These are phyloP conservation scores for Trichoderma semiorbis DNA, from an alignment of 2,329 filamentous ascomycete species.

Conservation along the genomic window DNA sequence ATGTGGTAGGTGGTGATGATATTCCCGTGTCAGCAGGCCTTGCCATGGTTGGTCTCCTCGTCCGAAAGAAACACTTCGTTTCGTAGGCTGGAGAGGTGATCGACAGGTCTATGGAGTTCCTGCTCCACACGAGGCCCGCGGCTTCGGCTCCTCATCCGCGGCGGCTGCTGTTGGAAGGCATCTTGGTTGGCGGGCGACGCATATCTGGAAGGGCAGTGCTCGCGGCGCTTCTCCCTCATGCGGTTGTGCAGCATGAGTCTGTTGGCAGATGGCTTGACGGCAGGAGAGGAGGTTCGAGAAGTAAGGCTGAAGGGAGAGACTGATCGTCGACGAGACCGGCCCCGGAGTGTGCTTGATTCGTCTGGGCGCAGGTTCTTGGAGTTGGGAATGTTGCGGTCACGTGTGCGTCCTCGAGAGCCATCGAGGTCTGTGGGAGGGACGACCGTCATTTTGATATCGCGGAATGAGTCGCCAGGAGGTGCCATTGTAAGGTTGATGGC, in stretches of 20 bases:
- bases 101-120: conserved; percentile 29
- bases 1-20: not conserved
- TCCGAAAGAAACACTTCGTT: conserved; percentile 33
- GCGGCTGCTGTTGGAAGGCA: conserved; percentile 34
- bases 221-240: conserved; percentile 40
- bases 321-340: conserved; percentile 40
- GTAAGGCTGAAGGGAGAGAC: conserved; percentile 34
- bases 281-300: conserved; percentile 35
- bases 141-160: conserved; percentile 39
- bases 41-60: conserved; percentile 14
- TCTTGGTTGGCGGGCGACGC: conserved; percentile 35
- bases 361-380: conserved; percentile 34
- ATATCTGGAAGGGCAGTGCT: conserved; percentile 42
- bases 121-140: conserved; percentile 32
- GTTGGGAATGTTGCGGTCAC: conserved; percentile 38
- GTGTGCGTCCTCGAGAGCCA: conserved; percentile 37
- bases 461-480: conserved; percentile 22
- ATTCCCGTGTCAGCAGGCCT: not conserved
- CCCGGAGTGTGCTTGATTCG: conserved; percentile 42
- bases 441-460: conserved; percentile 25
- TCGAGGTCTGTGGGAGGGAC: conserved; percentile 29
- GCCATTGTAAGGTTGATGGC: not conserved
- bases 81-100: conserved; percentile 33
- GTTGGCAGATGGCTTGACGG: conserved; percentile 39
- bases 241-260: conserved; percentile 41